Conservation (phyloP, 1,284 basidiomycete species). For the Cerrena zonata region DNA sequence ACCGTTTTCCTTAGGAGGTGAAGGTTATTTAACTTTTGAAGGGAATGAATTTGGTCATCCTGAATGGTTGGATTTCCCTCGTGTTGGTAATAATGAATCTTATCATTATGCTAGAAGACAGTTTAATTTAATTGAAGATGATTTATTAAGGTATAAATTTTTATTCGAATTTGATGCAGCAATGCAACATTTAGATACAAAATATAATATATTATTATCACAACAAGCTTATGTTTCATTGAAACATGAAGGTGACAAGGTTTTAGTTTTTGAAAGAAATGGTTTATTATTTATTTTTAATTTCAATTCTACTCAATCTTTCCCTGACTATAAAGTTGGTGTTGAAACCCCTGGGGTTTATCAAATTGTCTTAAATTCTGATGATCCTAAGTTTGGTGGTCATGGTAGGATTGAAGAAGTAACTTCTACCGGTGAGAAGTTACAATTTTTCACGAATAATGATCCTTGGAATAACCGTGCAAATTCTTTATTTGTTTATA, state of each 20-base stretch:
- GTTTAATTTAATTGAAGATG: constrained; percentile 91
- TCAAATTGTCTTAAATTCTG: constrained; percentile 75
- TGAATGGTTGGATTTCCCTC: constrained; percentile 99
- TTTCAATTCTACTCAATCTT: constrained; percentile 85
- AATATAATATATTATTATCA: constrained; percentile 80
- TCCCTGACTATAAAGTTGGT: constrained; percentile 89
- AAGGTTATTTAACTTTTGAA: constrained; percentile 97
- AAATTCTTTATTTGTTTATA: too few relatives aligned
- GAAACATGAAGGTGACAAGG: constrained; percentile 88
- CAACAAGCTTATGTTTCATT: constrained; percentile 88
- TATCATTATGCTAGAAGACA: constrained; percentile 94
- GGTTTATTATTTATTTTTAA: constrained; percentile 94
- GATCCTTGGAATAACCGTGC: too few relatives aligned
- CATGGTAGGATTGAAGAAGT: constrained; percentile 81
- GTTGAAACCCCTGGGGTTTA: constrained; percentile 85
- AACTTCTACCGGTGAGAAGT: too few relatives aligned
- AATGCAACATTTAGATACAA: constrained; percentile 82
- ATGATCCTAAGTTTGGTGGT: constrained; percentile 84
- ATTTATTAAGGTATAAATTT: constrained; percentile 82
- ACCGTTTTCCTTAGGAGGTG: constrained; percentile 85
- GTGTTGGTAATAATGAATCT: constrained; percentile 89
- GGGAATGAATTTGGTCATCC: constrained; percentile 98
- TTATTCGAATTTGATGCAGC: constrained; percentile 88
- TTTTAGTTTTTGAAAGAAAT: constrained; percentile 89
- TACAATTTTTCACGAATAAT: too few relatives aligned